These are phyloP conservation scores for Wolfiporia cocos DNA, from an alignment of 1,284 basidiomycete species.

Conservation along the genomic window DNA sequence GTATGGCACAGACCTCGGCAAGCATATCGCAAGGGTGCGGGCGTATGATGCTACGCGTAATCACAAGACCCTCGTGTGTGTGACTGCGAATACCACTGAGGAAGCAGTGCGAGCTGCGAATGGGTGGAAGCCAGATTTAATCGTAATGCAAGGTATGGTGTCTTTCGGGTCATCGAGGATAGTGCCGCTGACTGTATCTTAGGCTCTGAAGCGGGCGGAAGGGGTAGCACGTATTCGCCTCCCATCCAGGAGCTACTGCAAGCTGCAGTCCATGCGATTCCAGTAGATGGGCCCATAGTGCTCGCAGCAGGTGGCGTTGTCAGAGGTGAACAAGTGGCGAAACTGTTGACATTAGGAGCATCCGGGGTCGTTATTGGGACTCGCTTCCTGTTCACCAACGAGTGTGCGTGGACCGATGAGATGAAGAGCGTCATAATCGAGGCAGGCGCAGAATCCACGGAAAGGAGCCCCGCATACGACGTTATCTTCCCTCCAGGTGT, in stretches of 20 bases:
- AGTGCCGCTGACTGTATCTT: slow-evolving; percentile 8
- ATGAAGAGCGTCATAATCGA: slow-evolving; percentile 52
- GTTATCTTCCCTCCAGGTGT: slow-evolving; percentile 47
- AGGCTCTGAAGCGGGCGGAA: slow-evolving; percentile 76
- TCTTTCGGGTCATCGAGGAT: slow-evolving; percentile 8
- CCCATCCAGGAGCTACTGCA: slow-evolving; percentile 55
- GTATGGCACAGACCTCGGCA: slow-evolving; percentile 51
- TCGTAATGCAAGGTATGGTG: slow-evolving; percentile 68
- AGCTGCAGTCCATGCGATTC: slow-evolving; percentile 41
- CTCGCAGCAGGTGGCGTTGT: slow-evolving; percentile 53
- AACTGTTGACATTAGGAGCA: slow-evolving; percentile 58
- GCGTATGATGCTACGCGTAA: slow-evolving; percentile 12
- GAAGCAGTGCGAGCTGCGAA: slow-evolving; percentile 51
- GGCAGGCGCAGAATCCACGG: slow-evolving; percentile 43
- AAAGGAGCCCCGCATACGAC: slow-evolving; percentile 66
- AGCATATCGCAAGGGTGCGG: slow-evolving; percentile 18
- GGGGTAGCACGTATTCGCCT: slow-evolving; percentile 50
- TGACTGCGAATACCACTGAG: slow-evolving; percentile 52
- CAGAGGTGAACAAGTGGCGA: slow-evolving; percentile 57
- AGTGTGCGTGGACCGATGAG: slow-evolving; percentile 50
- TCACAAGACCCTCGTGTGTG: slow-evolving; percentile 51
- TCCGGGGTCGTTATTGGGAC: slow-evolving; percentile 66
- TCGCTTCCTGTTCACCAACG: slow-evolving; percentile 62
- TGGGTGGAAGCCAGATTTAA: slow-evolving; percentile 60
- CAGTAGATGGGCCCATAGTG: slow-evolving; percentile 44